These are phyloP conservation scores for Incumbomyces delicatus DNA, from an alignment of 2,329 filamentous ascomycete genomes.

Conservation along the genomic window DNA sequence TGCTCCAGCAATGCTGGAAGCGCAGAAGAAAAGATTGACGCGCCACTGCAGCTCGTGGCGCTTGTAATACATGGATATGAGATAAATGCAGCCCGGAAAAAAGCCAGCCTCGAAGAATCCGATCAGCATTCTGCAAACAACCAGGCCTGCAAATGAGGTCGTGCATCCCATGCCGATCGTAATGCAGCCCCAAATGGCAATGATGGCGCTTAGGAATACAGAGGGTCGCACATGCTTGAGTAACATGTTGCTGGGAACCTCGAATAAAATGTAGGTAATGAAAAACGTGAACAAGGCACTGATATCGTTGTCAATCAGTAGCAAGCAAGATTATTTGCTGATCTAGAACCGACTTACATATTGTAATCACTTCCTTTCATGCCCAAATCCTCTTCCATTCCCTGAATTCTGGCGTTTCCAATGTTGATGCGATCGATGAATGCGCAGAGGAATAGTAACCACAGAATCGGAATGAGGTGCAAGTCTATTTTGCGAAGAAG, in stretches of 20 bases:
- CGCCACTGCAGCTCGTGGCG: conserved; percentile 30
- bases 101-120: conserved; percentile 29
- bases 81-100: conserved; percentile 26
- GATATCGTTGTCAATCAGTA: neutral
- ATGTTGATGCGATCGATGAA: conserved; percentile 37
- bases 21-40: conserved; percentile 27
- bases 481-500: conserved; percentile 41
- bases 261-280: conserved; percentile 16
- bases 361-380: conserved; percentile 35
- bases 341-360: conserved; percentile 9
- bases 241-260: conserved; percentile 40
- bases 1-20: conserved; percentile 31
- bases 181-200: conserved; percentile 26
- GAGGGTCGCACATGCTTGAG: conserved; percentile 26
- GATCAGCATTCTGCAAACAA: conserved; percentile 25
- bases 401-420: conserved; percentile 38
- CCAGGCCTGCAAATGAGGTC: conserved; percentile 22
- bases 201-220: conserved; percentile 17
- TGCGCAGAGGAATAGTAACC: conserved; percentile 35
- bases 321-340: too few relatives aligned
- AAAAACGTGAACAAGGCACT: conserved; percentile 20
- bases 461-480: conserved; percentile 39
- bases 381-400: conserved; percentile 33
- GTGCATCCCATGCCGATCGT: conserved; percentile 31
- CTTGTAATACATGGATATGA: conserved; percentile 27